Conservation (phyloP, 2,329 filamentous ascomycete species). For the Diaporthe ilicicola region DNA sequence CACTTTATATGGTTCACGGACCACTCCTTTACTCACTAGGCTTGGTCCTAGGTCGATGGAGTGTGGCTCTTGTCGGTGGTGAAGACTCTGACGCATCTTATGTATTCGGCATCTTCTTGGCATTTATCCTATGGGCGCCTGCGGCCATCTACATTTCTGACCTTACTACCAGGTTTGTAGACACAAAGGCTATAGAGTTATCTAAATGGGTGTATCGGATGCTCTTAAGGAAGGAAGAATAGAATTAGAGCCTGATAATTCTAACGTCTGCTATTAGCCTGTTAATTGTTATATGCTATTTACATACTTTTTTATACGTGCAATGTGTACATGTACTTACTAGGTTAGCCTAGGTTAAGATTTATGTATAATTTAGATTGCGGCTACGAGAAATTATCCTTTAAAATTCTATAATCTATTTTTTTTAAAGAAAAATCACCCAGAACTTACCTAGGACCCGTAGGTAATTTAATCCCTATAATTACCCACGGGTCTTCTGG, state of each 20-base stretch:
- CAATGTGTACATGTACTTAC: too few relatives aligned
- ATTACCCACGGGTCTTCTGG: too few relatives aligned
- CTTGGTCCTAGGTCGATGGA: slow-evolving; percentile 2
- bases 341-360: too few relatives aligned
- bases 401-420: too few relatives aligned
- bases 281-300: too few relatives aligned
- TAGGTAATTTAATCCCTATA: too few relatives aligned
- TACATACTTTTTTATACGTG: too few relatives aligned
- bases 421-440: too few relatives aligned
- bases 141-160: slow-evolving; percentile 27
- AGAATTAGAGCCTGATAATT: background rate
- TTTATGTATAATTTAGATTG: too few relatives aligned
- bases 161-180: slow-evolving; percentile 20
- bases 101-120: slow-evolving; percentile 15
- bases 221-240: slow-evolving; percentile 6
- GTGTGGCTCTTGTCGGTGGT: slow-evolving; percentile 15
- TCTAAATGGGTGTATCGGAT: slow-evolving; percentile 27
- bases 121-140: slow-evolving; percentile 29
- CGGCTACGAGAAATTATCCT: too few relatives aligned
- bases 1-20: slow-evolving; percentile 29
- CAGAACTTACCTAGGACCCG: too few relatives aligned
- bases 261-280: too few relatives aligned
- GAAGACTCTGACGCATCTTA: background rate
- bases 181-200: slow-evolving; percentile 25
- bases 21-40: slow-evolving; percentile 30